phyloP scores from a whole-genome alignment of 2,329 filamentous ascomycete genomes.

The Sporothrix pseudoabietina region DNA sequence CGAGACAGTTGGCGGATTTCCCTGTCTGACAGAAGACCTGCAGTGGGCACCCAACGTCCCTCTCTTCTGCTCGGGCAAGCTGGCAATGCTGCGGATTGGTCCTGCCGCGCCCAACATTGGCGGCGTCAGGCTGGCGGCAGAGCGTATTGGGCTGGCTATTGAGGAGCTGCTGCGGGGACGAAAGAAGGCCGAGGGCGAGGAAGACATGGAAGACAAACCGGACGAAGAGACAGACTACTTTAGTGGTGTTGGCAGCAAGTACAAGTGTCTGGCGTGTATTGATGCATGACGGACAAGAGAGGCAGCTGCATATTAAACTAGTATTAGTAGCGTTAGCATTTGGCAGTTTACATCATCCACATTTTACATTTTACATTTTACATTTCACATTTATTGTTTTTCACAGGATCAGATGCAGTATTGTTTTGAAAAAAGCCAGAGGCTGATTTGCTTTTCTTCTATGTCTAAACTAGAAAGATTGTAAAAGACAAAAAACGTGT shows the following conservation, averaged over 20 bases:
- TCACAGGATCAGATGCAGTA: neutral
- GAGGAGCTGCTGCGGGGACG: conserved; percentile 13
- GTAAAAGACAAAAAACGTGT: conserved; percentile 3
- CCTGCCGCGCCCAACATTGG: conserved; percentile 34
- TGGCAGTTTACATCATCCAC: neutral
- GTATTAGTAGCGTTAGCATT: neutral
- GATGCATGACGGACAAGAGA: neutral
- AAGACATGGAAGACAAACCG: neutral
- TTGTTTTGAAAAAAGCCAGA: neutral
- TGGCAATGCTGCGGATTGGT: conserved; percentile 34
- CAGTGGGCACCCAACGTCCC: conserved; percentile 75
- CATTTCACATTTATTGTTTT: no score
- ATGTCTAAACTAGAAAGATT: conserved; percentile 19
- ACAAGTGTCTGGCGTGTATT: conserved; percentile 28
- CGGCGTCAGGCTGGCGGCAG: conserved; percentile 33
- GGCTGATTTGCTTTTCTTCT: conserved; percentile 10
- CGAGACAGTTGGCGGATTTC: conserved; percentile 64
- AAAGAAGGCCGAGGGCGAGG: neutral
- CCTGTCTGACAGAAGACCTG: conserved; percentile 73
- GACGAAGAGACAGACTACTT: conserved; percentile 27
- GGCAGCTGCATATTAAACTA: neutral
- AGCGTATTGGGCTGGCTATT: conserved; percentile 33
- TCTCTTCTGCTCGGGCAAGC: conserved; percentile 34
- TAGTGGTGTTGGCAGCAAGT: conserved; percentile 32
- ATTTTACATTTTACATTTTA: neutral